These are phyloP conservation scores for Calonectria montana DNA, from an alignment of 2,329 filamentous ascomycete genomes.

Conservation along the genomic window DNA sequence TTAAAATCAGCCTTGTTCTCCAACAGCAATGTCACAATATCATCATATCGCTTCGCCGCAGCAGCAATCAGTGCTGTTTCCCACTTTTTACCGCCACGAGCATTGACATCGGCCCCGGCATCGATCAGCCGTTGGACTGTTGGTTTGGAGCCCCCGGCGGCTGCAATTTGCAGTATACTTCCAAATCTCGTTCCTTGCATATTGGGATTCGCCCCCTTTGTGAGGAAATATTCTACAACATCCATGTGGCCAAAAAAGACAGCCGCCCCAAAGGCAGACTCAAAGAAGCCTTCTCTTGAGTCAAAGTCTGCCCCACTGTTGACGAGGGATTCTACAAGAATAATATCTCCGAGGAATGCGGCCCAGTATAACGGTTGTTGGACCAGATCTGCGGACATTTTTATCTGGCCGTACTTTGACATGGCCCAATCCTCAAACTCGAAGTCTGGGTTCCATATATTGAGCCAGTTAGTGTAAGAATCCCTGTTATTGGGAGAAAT, in stretches of 20 bases:
- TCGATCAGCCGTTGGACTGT: neutral
- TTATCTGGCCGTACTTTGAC: neutral
- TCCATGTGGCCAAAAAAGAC: neutral
- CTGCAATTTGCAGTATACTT: neutral
- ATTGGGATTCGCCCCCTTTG: neutral
- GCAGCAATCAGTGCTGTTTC: neutral
- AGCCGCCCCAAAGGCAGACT: neutral
- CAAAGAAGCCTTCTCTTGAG: neutral
- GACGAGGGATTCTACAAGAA: neutral
- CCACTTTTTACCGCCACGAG: neutral
- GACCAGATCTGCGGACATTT: neutral
- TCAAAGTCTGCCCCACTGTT: neutral
- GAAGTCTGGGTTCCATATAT: neutral
- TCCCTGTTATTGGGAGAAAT: neutral
- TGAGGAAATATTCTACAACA: neutral
- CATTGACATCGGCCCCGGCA: neutral
- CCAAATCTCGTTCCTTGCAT: neutral
- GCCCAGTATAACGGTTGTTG: constrained; percentile 7
- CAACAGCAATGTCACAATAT: neutral
- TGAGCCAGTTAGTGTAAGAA: neutral
- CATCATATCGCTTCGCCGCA: neutral
- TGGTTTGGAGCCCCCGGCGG: neutral
- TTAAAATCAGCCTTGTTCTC: neutral
- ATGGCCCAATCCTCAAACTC: neutral
- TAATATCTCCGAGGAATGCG: neutral